Evolutionary conservation across 2,329 filamentous ascomycete species (phyloP), one percentile per base, ranked within the genome.

Genomic region (Aspergillus eucalypticola): DNA sequence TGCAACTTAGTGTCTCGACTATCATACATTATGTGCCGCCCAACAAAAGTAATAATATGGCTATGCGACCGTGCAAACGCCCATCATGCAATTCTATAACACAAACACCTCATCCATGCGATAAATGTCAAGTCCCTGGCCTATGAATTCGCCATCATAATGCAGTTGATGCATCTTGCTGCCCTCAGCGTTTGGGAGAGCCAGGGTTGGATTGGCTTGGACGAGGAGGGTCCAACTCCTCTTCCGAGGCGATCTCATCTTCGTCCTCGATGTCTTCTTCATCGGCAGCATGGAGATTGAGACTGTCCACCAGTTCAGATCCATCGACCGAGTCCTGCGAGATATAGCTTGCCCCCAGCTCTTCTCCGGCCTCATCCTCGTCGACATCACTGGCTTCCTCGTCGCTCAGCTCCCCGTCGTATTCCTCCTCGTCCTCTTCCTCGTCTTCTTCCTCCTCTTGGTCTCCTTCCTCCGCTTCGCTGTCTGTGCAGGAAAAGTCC

Each of bases 401-500:
- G 15, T 86, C 85, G 48, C 81, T 83, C 56, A 72, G 55, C 27
- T 71, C 71, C 10, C 64, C 73, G 61, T 70, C 78, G 23, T 79
- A 76, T 0, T 78, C 77, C 11, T 67, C 70, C 5, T 81, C 81
- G 1, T 70, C 78, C 71, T 35, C 76, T 25, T 69, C 67, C 11
- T 82, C 81, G 21, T 84, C 83, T 32, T 86, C 84, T 0, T 79
- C 79, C 2, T 75, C 73, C 1, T 78, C 78, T 0, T 79, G 78
- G 2, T 73, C 72, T 1, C 76, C 73, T 2, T 75, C 75, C 46
- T 80, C 81, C 3, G 78, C 79, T 65, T 85, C 83, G 32, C 83
- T 87, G 62, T 95, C 93, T 48, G 90, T 96, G 55, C 90, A 90
- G 0, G 90, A 92, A 68, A 98, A 98, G 56, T 96, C 91, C 44